A percentile compares a stretch with the other conserved stretches of the same genome.
Conservation (phyloP, 768 basidiomycete species). For the Candolleomyces aberdarensis region DNA sequence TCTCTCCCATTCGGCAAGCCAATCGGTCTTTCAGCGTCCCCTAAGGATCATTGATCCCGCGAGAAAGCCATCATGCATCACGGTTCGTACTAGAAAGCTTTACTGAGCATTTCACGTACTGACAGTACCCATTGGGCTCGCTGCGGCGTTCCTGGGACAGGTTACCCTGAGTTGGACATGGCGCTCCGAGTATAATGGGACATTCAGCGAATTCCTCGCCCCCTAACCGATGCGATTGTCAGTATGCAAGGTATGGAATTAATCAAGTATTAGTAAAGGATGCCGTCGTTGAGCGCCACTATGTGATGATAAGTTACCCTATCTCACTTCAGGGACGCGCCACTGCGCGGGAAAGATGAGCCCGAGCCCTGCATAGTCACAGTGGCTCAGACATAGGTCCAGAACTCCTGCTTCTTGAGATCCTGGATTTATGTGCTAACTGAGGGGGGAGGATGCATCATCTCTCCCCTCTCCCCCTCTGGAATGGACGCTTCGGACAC, state of each 20-base stretch:
- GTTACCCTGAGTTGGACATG: too few relatives aligned
- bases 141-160: background rate
- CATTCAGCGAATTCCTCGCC: background rate
- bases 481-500: conserved; percentile 2
- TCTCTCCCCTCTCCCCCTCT: background rate
- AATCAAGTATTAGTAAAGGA: background rate
- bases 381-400: background rate
- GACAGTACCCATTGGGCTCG: background rate
- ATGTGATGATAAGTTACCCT: background rate
- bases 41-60: background rate
- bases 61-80: background rate
- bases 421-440: background rate
- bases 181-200: background rate
- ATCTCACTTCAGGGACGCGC: background rate
- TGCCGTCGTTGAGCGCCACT: background rate
- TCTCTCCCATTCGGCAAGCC: background rate
- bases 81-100: background rate
- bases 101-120: conserved; percentile 1
- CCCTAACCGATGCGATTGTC: background rate
- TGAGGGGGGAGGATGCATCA: background rate
- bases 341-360: background rate
- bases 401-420: background rate
- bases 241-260: background rate
- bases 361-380: too few relatives aligned
- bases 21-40: background rate